Evolutionary conservation across 2,329 filamentous ascomycete genomes (phyloP).

Genomic region (Trichothecium roseum): DNA sequence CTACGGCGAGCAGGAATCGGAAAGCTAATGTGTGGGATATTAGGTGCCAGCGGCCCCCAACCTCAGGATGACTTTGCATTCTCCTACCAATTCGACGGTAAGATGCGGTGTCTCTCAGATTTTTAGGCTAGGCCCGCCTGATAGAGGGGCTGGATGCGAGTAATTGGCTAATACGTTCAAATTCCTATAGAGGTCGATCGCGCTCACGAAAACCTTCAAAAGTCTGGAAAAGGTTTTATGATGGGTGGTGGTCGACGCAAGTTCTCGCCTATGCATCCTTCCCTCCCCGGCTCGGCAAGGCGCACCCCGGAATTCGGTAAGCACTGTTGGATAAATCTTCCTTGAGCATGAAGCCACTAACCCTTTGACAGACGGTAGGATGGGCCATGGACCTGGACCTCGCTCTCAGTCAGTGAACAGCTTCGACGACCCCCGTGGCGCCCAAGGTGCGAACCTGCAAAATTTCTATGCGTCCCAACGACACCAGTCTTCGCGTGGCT

Average conservation of each 20-base stretch:
- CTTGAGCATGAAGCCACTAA: constrained; percentile 6
- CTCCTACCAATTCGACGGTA: constrained; percentile 83
- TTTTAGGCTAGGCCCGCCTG: background rate
- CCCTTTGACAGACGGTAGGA: constrained; percentile 53
- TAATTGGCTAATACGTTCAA: background rate
- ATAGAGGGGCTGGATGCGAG: background rate
- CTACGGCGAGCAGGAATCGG: background rate
- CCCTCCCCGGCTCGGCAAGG: constrained; percentile 5
- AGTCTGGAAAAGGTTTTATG: constrained; percentile 89
- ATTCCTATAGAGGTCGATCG: constrained; percentile 82
- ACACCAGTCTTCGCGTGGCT: constrained; percentile 75
- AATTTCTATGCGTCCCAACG: constrained; percentile 92
- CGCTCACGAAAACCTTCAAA: constrained; percentile 88
- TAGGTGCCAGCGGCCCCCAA: constrained; percentile 66
- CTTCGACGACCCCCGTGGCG: constrained; percentile 59
- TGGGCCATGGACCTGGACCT: constrained; percentile 49
- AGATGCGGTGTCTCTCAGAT: constrained; percentile 23
- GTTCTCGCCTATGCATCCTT: constrained; percentile 36
- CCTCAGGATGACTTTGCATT: constrained; percentile 74
- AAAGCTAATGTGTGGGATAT: constrained; percentile 8
- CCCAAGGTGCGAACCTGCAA: constrained; percentile 70
- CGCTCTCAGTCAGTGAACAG: constrained; percentile 81
- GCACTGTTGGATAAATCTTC: constrained; percentile 4
- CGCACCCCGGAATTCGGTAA: constrained; percentile 14
- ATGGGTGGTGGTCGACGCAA: constrained; percentile 65